phyloP scores from a whole-genome alignment of 345 rosid species.

The Eucalyptus erythrocorys region DNA sequence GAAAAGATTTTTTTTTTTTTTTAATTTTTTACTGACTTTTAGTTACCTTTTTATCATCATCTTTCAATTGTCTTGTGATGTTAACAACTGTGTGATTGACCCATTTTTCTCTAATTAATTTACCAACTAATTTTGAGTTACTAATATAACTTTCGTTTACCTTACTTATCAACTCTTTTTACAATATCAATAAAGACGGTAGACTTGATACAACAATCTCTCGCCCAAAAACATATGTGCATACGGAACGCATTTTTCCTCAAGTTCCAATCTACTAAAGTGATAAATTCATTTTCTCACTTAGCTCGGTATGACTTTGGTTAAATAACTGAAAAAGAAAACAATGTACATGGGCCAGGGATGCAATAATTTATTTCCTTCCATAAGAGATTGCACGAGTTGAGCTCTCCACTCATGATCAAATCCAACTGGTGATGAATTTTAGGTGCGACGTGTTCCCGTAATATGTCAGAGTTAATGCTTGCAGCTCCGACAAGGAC shows the following conservation, averaged over 20 bases:
- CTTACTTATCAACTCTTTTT: background rate
- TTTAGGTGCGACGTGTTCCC: background rate
- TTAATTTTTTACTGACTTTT: background rate
- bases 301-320: background rate
- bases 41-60: background rate
- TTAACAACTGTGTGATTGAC: background rate
- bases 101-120: background rate
- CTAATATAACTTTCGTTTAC: background rate
- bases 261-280: background rate
- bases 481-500: background rate
- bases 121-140: background rate
- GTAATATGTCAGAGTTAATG: accelerated
- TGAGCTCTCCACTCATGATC: background rate
- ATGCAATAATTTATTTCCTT: background rate
- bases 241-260: background rate
- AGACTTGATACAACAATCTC: background rate
- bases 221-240: background rate
- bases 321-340: background rate
- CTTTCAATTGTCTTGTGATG: background rate
- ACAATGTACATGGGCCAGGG: background rate
- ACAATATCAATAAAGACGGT: background rate
- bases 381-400: background rate
- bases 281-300: background rate
- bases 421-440: background rate
- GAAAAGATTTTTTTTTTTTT: background rate